These are phyloP conservation scores for Avena eriantha DNA, from an alignment of 176 grass and related monocot species.

Conservation along the genomic window DNA sequence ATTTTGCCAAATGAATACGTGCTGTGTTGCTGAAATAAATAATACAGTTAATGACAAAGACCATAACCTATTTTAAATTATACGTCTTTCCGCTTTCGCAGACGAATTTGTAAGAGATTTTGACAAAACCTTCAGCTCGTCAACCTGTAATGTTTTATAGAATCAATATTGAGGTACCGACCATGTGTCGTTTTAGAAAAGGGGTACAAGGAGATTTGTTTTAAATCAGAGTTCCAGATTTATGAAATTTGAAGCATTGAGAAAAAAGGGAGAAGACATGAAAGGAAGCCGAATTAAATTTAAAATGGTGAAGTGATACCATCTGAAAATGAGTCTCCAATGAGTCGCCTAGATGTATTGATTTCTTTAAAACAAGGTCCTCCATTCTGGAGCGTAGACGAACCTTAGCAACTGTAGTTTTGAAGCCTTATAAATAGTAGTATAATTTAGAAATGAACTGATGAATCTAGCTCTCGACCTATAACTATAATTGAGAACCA, in stretches of 20 bases:
- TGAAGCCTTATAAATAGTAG: conserved; percentile 64
- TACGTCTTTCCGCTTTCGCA: conserved; percentile 81
- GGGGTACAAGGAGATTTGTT: not conserved
- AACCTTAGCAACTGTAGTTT: conserved; percentile 65
- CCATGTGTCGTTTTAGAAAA: conserved; percentile 3
- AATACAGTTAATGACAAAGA: conserved; percentile 22
- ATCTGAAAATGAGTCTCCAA: conserved; percentile 83
- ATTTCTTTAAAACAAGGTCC: conserved; percentile 82
- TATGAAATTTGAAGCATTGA: conserved; percentile 9
- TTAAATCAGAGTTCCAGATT: conserved; percentile 32
- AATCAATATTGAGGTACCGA: conserved; percentile 28
- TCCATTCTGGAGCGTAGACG: not conserved
- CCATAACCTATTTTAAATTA: conserved; percentile 77
- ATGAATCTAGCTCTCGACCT: conserved; percentile 14
- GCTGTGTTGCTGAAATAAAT: conserved; percentile 35
- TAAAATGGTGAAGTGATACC: conserved; percentile 45
- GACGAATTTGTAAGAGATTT: conserved; percentile 92
- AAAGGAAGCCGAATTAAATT: conserved; percentile 27
- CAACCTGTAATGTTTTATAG: not conserved
- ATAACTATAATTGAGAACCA: too few species aligned
- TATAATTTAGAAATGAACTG: conserved; percentile 10
- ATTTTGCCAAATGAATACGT: conserved; percentile 32
- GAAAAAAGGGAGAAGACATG: not conserved
- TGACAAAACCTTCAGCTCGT: conserved; percentile 84
- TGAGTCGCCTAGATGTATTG: conserved; percentile 62